Evolutionary conservation across 768 basidiomycete genomes (phyloP), one percentile per base, ranked within the genome.

Genomic region (Trametes coccinea): DNA sequence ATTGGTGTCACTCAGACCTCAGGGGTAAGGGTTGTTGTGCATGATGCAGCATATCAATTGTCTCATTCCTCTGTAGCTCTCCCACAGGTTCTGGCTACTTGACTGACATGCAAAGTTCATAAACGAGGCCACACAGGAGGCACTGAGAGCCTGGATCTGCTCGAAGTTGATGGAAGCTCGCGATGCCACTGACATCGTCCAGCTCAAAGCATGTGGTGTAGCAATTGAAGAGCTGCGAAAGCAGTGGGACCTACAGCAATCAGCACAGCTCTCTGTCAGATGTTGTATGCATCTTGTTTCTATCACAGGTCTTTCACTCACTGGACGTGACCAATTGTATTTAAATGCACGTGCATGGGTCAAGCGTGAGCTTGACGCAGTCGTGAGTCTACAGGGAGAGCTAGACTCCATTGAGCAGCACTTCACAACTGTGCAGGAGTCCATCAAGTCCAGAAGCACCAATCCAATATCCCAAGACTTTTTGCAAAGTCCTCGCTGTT

Each of bases 241-340:
- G 5, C 67, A 79, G 47, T 79, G 78, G 79, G 61, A 57, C 0
- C 37, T 62, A 1, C 79, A 80, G 59, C 65, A 66, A 49, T 59
- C 48, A 5, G 66, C 72, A 0, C 76, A 79, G 59, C 62, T 71
- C 2, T 75, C 74, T 0, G 10, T 73, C 4, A 60, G 62, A 1
- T 45, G 69, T 2, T 63, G 71, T 78, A 69, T 53, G 77, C 74
- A 8, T 40, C 9, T 30, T 37, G 11, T 11, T 11, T 37, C 5
- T 6, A 5, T 6, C 22, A 22, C 22, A 37, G 6, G 5, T 37
- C 22, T 10, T 39, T 10, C 10, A 9, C 13, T 2, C 13, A 30
- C 22, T 22, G 22, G 22, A 14, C 44, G 47, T 27, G 43, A 2
- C 34, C 11, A 22, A 22, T 22, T 22, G 22, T 22, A 22, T 22